These are phyloP conservation scores for Starmerella bacillaris DNA, from an alignment of 805 yeast species.

Conservation along the genomic window DNA sequence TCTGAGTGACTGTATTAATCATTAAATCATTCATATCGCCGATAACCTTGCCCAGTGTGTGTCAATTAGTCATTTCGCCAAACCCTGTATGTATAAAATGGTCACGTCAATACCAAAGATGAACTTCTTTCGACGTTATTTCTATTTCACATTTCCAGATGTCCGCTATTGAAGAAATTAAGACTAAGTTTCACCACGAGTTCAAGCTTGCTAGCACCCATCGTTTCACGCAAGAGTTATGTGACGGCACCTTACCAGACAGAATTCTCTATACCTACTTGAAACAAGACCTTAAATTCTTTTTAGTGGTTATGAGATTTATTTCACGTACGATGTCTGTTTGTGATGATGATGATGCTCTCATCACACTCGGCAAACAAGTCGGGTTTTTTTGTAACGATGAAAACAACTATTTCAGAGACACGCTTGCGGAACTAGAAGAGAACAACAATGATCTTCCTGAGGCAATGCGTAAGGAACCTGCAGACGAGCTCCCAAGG, in stretches of 20 bases:
- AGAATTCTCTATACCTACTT: slow-evolving; percentile 5
- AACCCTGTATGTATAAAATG: too few species aligned
- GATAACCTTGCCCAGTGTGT: too few species aligned
- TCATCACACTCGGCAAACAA: slow-evolving; percentile 6
- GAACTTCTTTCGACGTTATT: too few species aligned
- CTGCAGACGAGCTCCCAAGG: slow-evolving; percentile 1
- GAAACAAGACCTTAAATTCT: slow-evolving; percentile 10
- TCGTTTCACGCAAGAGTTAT: slow-evolving; percentile 7
- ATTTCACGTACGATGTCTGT: slow-evolving; percentile 6
- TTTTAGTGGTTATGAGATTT: slow-evolving; percentile 2
- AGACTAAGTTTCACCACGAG: too few species aligned
- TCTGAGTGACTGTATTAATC: too few species aligned
- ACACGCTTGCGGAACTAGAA: slow-evolving; percentile 3
- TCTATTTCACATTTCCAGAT: too few species aligned
- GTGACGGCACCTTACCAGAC: slow-evolving; percentile 8
- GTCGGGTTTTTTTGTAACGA: slow-evolving; percentile 6
- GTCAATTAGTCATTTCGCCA: too few species aligned
- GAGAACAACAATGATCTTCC: background rate
- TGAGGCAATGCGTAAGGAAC: background rate
- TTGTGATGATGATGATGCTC: slow-evolving; percentile 6
- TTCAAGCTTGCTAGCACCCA: slow-evolving; percentile 4
- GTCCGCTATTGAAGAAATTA: too few species aligned
- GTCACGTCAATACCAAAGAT: too few species aligned
- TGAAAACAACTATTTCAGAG: slow-evolving; percentile 10
- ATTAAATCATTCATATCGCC: too few species aligned